A percentile compares a stretch with the other conserved stretches of the same genome.
Evolutionary conservation across 805 yeast species (phyloP).

Genomic region (Wickerhamomyces pijperi): DNA sequence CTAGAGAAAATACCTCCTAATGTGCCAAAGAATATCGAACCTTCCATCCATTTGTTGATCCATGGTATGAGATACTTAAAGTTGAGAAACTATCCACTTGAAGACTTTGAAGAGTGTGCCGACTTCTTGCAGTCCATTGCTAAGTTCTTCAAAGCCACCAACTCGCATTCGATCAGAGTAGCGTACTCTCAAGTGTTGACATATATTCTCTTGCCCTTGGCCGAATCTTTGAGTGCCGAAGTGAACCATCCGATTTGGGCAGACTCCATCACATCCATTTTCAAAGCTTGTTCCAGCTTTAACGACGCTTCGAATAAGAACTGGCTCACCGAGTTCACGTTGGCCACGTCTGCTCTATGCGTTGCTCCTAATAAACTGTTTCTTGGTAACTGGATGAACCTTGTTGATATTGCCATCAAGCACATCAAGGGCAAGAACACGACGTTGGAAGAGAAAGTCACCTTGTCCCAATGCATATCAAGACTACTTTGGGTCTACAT

Average conservation of each 20-base stretch:
- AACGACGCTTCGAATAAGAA: constrained; percentile 33
- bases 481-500: constrained; percentile 84
- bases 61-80: constrained; percentile 86
- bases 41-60: constrained; percentile 61
- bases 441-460: constrained; percentile 31
- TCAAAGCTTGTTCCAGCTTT: constrained; percentile 30
- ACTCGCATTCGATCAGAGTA: constrained; percentile 49
- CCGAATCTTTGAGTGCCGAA: constrained; percentile 83
- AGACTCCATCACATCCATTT: constrained; percentile 59
- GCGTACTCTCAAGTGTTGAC: constrained; percentile 83
- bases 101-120: constrained; percentile 85
- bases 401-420: constrained; percentile 51
- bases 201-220: constrained; percentile 66
- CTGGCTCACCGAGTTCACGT: constrained; percentile 59
- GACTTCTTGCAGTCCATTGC: constrained; percentile 80
- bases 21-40: constrained; percentile 38
- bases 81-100: constrained; percentile 76
- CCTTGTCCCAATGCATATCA: constrained; percentile 53
- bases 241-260: constrained; percentile 95
- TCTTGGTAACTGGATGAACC: constrained; percentile 54
- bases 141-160: constrained; percentile 64
- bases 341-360: constrained; percentile 64
- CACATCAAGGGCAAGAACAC: constrained; percentile 55
- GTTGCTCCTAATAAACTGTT: constrained; percentile 76
- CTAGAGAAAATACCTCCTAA: constrained; percentile 67